A percentile compares a stretch with the other conserved stretches of the same genome.
These are phyloP conservation scores for Termitomyces sp. DNA, from an alignment of 768 basidiomycete genomes.

Conservation along the genomic window DNA sequence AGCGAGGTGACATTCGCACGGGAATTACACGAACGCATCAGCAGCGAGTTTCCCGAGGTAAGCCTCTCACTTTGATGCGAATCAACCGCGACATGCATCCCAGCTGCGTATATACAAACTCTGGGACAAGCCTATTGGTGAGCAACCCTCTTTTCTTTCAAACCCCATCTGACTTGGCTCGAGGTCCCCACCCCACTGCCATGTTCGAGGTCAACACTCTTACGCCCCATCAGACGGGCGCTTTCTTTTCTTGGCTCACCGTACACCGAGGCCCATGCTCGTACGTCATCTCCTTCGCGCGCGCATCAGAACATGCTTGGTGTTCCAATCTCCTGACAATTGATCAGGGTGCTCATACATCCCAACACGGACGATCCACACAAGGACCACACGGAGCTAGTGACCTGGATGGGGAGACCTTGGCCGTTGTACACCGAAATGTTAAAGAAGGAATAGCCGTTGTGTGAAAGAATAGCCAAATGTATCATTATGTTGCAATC, in stretches of 20 bases:
- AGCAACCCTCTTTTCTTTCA: slow-evolving; percentile 3
- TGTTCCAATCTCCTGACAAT: neutral
- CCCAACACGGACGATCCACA: slow-evolving; percentile 56
- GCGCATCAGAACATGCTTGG: slow-evolving; percentile 6
- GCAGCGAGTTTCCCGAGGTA: slow-evolving; percentile 68
- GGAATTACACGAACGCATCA: slow-evolving; percentile 52
- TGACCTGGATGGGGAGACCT: slow-evolving; percentile 60
- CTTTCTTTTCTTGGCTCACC: slow-evolving; percentile 61
- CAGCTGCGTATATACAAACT: slow-evolving; percentile 58
- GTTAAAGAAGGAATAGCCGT: slow-evolving; percentile 18
- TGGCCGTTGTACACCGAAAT: slow-evolving; percentile 48
- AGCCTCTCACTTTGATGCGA: neutral
- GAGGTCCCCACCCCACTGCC: slow-evolving; percentile 60
- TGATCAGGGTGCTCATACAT: slow-evolving; percentile 57
- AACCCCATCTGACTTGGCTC: neutral
- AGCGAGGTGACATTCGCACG: slow-evolving; percentile 42
- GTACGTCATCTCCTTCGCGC: slow-evolving; percentile 31
- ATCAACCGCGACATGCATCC: neutral
- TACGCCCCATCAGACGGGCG: slow-evolving; percentile 62
- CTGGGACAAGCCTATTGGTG: slow-evolving; percentile 60
- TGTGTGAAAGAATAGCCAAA: neutral
- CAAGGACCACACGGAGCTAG: slow-evolving; percentile 58
- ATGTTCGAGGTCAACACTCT: slow-evolving; percentile 73
- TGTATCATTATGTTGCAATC: neutral
- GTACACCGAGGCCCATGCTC: slow-evolving; percentile 68